Percentiles rank a stretch among this genome's conserved stretches.
These are phyloP conservation scores for Trametes cingulata DNA, from an alignment of 768 basidiomycete species.

Conservation along the genomic window DNA sequence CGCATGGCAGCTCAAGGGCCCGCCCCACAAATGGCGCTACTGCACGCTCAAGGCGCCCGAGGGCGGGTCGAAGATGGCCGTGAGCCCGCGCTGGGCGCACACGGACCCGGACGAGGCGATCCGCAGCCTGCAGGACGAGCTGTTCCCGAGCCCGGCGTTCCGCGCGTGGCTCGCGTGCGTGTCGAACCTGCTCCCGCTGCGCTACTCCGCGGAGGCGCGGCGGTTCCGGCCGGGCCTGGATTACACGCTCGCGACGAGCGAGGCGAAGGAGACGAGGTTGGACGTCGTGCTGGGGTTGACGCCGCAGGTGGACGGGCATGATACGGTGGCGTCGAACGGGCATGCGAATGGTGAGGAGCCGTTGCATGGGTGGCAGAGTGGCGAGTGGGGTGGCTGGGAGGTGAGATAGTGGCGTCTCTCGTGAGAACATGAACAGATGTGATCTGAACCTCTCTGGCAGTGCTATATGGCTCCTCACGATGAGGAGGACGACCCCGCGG, in stretches of 20 bases:
- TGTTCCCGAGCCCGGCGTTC: slow-evolving; percentile 82
- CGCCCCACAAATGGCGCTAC: slow-evolving; percentile 95
- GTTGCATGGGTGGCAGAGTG: slow-evolving; percentile 61
- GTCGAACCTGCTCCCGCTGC: slow-evolving; percentile 68
- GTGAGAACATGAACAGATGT: slow-evolving; percentile 11
- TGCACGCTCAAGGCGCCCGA: slow-evolving; percentile 52
- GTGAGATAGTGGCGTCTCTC: slow-evolving; percentile 40
- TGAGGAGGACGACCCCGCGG: slow-evolving; percentile 93
- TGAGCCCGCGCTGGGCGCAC: slow-evolving; percentile 53
- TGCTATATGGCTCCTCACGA: slow-evolving; percentile 96
- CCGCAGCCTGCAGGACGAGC: slow-evolving; percentile 68
- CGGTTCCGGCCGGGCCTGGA: slow-evolving; percentile 91
- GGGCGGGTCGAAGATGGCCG: slow-evolving; percentile 44
- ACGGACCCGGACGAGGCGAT: slow-evolving; percentile 59
- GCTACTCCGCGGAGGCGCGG: slow-evolving; percentile 76
- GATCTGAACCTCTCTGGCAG: slow-evolving; percentile 35
- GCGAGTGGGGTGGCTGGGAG: slow-evolving; percentile 95
- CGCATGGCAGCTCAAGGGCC: slow-evolving; percentile 76
- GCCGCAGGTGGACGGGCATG: slow-evolving; percentile 48
- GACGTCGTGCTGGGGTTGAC: slow-evolving; percentile 89
- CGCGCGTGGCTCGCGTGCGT: slow-evolving; percentile 85
- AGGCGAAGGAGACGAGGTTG: slow-evolving; percentile 76
- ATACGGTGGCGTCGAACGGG: slow-evolving; percentile 23
- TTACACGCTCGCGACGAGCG: slow-evolving; percentile 91
- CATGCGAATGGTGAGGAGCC: slow-evolving; percentile 27